Conservation (phyloP, 2,329 filamentous ascomycete species). For the Raffaelea deltoideospora region DNA sequence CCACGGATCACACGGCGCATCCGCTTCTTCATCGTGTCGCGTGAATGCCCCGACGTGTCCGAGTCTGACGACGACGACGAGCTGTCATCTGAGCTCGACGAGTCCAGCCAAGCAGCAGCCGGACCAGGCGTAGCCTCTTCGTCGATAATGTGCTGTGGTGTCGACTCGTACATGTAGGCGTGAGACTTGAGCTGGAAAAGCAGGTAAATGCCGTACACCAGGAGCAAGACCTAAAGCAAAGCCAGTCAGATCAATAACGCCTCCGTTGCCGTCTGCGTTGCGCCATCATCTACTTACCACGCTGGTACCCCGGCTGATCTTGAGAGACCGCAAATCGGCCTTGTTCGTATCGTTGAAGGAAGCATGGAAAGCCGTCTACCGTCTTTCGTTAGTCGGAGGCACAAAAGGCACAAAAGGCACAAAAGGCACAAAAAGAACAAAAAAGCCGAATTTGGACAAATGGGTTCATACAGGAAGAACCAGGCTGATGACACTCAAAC, state of each 20-base stretch:
- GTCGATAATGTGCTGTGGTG: conserved; percentile 82
- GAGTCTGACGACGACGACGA: conserved; percentile 39
- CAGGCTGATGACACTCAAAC: conserved; percentile 78
- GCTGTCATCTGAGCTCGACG: conserved; percentile 26
- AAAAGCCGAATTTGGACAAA: too few species aligned
- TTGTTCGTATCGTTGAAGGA: conserved; percentile 51
- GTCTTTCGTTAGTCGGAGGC: neutral
- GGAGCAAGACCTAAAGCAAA: conserved; percentile 45
- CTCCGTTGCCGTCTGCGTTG: neutral
- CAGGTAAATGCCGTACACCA: conserved; percentile 74
- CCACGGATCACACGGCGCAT: conserved; percentile 38
- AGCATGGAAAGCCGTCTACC: conserved; percentile 74
- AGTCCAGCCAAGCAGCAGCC: conserved; percentile 66
- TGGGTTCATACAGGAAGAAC: conserved; percentile 51
- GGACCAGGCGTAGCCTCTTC: conserved; percentile 80
- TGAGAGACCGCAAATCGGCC: conserved; percentile 58
- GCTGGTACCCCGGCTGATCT: conserved; percentile 81
- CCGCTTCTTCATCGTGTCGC: conserved; percentile 44
- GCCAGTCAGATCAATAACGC: neutral
- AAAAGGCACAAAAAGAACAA: too few species aligned
- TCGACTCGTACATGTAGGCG: conserved; percentile 82
- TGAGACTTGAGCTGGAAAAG: conserved; percentile 88
- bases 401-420: too few species aligned
- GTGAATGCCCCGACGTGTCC: conserved; percentile 31
- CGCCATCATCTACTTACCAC: conserved; percentile 38